These are phyloP conservation scores for Tricholoma sp. DNA, from an alignment of 768 basidiomycete genomes.

Conservation along the genomic window DNA sequence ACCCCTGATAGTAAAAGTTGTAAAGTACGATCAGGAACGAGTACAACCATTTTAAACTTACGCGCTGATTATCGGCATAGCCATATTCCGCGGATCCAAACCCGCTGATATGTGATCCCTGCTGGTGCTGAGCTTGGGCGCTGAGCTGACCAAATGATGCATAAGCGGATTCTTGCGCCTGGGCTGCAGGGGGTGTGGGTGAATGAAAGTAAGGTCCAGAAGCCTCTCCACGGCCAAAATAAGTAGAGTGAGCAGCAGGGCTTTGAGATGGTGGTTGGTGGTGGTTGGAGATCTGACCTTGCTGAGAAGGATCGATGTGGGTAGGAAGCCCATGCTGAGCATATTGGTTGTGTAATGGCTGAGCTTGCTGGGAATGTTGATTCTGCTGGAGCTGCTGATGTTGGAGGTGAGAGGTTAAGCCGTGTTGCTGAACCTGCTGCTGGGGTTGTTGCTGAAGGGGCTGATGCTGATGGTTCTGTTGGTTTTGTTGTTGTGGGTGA, in stretches of 20 bases:
- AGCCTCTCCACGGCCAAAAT: conserved; percentile 66
- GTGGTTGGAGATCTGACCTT: conserved; percentile 26
- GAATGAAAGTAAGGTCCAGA: conserved; percentile 67
- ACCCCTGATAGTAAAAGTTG: conserved; percentile 38
- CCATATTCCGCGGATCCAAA: conserved; percentile 65
- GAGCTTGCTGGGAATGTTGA: conserved; percentile 38
- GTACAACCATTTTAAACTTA: conserved; percentile 27
- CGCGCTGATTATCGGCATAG: conserved; percentile 64
- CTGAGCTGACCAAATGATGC: conserved; percentile 63
- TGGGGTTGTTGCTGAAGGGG: conserved; percentile 15
- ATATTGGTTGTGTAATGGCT: conserved; percentile 48
- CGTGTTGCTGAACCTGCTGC: conserved; percentile 17
- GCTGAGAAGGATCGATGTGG: conserved; percentile 60
- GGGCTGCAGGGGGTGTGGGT: conserved; percentile 66
- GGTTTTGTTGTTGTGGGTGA: conserved; percentile 33
- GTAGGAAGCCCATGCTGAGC: conserved; percentile 61
- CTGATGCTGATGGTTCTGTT: conserved; percentile 21
- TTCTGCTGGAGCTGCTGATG: conserved; percentile 31
- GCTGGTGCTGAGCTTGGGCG: conserved; percentile 54
- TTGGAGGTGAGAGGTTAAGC: conserved; percentile 16
- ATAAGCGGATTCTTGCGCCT: conserved; percentile 59
- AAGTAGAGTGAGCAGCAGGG: conserved; percentile 45
- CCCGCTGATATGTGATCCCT: conserved; percentile 47
- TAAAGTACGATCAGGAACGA: conserved; percentile 14
- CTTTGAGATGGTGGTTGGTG: conserved; percentile 32